phyloP scores from a whole-genome alignment of 768 basidiomycete genomes.

The Holtermanniella nyarrowii region DNA sequence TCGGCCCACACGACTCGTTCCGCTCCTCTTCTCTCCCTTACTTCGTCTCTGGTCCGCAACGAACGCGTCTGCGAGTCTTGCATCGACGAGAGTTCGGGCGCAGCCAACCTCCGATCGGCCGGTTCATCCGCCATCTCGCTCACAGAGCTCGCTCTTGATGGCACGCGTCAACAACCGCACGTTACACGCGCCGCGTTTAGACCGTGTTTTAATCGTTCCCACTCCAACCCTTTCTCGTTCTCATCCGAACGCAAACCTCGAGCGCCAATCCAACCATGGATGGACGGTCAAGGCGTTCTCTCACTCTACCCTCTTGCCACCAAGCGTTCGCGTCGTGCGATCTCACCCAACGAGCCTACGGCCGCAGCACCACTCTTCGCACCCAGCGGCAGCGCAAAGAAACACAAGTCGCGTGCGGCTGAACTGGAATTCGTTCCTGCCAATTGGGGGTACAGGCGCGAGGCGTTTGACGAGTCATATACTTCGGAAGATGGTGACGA shows the following conservation, averaged over 20 bases:
- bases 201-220: constrained; percentile 3
- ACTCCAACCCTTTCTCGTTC: not conserved
- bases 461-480: constrained; percentile 14
- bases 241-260: constrained; percentile 2
- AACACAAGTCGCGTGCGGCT: constrained; percentile 12
- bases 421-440: constrained; percentile 16
- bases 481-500: constrained; percentile 7
- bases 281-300: constrained; percentile 28
- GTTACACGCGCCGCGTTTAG: not conserved
- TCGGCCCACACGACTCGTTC: constrained; percentile 16
- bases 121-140: constrained; percentile 4
- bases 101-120: constrained; percentile 4
- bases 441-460: constrained; percentile 16
- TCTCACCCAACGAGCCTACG: constrained; percentile 7
- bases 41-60: constrained; percentile 3
- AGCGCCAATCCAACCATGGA: constrained; percentile 30
- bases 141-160: constrained; percentile 7
- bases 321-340: constrained; percentile 10
- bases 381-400: constrained; percentile 14
- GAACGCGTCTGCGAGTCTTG: constrained; percentile 31
- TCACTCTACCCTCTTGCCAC: constrained; percentile 34
- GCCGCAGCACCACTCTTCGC: constrained; percentile 27
- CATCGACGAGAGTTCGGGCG: constrained; percentile 1
- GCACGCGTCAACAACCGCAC: constrained; percentile 10
- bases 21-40: constrained; percentile 7